Evolutionary conservation across 176 grass and related monocot genomes (phyloP).

Genomic region (Avena atlantica): DNA sequence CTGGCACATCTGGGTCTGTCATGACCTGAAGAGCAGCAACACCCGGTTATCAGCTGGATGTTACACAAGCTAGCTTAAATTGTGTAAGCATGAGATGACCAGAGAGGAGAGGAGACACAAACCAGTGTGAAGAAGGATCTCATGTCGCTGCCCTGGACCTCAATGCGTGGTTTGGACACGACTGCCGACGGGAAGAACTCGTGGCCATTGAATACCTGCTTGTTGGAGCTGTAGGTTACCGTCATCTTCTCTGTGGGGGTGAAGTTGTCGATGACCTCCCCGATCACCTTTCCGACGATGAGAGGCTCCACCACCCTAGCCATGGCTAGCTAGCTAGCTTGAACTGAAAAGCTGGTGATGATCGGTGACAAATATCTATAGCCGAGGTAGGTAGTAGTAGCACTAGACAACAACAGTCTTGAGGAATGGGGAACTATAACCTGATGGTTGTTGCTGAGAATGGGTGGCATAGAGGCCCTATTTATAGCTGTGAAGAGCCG

Average conservation of each 20-base stretch:
- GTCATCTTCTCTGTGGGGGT: slow-evolving; percentile 78
- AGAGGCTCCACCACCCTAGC: slow-evolving; percentile 79
- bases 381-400: neutral
- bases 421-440: slow-evolving; percentile 14
- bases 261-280: slow-evolving; percentile 93
- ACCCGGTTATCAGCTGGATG: slow-evolving; percentile 12
- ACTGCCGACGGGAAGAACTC: slow-evolving; percentile 89
- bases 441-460: slow-evolving; percentile 19
- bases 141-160: slow-evolving; percentile 84
- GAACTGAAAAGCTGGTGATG: neutral
- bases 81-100: neutral
- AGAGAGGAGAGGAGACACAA: slow-evolving; percentile 21
- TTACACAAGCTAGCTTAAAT: neutral
- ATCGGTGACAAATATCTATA: neutral
- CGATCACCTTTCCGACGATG: slow-evolving; percentile 83
- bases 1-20: slow-evolving; percentile 96
- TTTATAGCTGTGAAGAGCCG: slow-evolving; percentile 59
- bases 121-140: slow-evolving; percentile 95
- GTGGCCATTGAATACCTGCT: slow-evolving; percentile 87
- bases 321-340: slow-evolving; percentile 56
- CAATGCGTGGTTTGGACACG: slow-evolving; percentile 66
- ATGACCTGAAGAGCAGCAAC: slow-evolving; percentile 64
- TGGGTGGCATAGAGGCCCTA: slow-evolving; percentile 43
- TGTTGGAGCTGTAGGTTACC: slow-evolving; percentile 77
- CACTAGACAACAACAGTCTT: slow-evolving; percentile 3